A percentile compares a stretch with the other conserved stretches of the same genome.
Evolutionary conservation across 495 filamentous ascomycete species (phyloP).

Genomic region (Oleoguttula mirabilis): DNA sequence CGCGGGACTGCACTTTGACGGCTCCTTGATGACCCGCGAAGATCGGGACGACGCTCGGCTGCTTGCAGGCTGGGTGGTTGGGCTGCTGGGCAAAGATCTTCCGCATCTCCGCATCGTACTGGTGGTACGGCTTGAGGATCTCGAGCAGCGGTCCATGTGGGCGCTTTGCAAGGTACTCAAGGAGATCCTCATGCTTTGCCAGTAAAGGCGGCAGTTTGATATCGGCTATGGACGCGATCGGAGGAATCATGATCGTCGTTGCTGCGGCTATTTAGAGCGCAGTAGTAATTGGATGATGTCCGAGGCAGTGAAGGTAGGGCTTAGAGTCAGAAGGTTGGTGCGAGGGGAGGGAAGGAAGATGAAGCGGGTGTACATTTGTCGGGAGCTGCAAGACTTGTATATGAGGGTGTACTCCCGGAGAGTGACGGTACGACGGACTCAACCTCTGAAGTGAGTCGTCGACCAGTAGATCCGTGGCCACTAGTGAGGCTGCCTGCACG

Average conservation of each 20-base stretch:
- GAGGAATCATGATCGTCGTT: too few species aligned
- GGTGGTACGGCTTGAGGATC: conserved; percentile 54
- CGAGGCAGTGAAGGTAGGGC: not conserved
- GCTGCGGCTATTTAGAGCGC: too few species aligned
- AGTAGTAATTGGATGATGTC: not conserved
- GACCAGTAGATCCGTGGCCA: too few species aligned
- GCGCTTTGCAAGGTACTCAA: conserved; percentile 36
- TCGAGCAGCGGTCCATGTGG: conserved; percentile 42
- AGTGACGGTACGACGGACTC: too few species aligned
- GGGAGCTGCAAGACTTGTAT: too few species aligned
- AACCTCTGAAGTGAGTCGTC: too few species aligned
- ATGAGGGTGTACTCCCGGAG: too few species aligned
- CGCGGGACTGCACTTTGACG: conserved; percentile 51
- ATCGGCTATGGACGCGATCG: not conserved
- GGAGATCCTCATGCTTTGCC: conserved; percentile 33
- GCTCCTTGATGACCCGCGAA: conserved; percentile 46
- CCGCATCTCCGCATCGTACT: conserved; percentile 55
- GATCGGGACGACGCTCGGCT: conserved; percentile 58
- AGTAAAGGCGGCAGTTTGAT: conserved; percentile 31
- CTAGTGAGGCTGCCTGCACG: too few species aligned
- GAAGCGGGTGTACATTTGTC: too few species aligned
- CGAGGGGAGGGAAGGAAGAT: too few species aligned
- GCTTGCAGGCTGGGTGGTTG: conserved; percentile 43
- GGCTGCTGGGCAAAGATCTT: conserved; percentile 62
- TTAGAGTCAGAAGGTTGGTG: too few species aligned